A percentile compares a stretch with the other conserved stretches of the same genome.
phyloP scores from a whole-genome alignment of 2,329 filamentous ascomycete species.

The Epichloe baconii region DNA sequence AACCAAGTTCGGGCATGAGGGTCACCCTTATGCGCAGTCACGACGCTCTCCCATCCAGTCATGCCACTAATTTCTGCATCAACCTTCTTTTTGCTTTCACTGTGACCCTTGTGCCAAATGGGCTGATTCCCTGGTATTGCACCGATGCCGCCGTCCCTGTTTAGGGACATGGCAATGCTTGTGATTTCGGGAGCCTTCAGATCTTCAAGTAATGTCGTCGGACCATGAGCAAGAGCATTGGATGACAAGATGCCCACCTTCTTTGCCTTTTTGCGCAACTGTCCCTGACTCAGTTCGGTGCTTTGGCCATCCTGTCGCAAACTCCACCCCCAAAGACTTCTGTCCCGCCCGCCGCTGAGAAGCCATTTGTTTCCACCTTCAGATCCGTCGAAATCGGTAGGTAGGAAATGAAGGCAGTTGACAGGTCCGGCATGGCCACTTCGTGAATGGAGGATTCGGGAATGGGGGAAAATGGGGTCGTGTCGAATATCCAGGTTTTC shows the following conservation, averaged over 20 bases:
- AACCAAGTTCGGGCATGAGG: conserved; percentile 89
- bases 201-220: conserved; percentile 53
- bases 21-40: conserved; percentile 84
- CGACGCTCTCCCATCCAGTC: conserved; percentile 94
- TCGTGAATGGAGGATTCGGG: conserved; percentile 71
- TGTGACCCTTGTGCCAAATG: conserved; percentile 70
- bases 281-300: conserved; percentile 83
- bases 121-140: conserved; percentile 63
- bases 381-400: conserved; percentile 76
- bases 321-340: conserved; percentile 94
- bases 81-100: conserved; percentile 41
- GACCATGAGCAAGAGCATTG: conserved; percentile 42
- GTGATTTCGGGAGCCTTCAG: conserved; percentile 88
- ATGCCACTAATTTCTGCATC: conserved; percentile 61
- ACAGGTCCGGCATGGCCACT: conserved; percentile 84
- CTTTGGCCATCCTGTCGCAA: conserved; percentile 88
- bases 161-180: conserved; percentile 79
- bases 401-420: conserved; percentile 71
- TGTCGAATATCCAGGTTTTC: conserved; percentile 94
- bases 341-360: conserved; percentile 75
- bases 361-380: conserved; percentile 90
- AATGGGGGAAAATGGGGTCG: conserved; percentile 71
- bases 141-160: conserved; percentile 89
- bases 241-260: conserved; percentile 62
- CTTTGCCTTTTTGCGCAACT: conserved; percentile 80